These are phyloP conservation scores for slime mould (Dictyostelium discoideum) DNA, from an alignment of 78 protist species.

Conservation along the genomic window DNA sequence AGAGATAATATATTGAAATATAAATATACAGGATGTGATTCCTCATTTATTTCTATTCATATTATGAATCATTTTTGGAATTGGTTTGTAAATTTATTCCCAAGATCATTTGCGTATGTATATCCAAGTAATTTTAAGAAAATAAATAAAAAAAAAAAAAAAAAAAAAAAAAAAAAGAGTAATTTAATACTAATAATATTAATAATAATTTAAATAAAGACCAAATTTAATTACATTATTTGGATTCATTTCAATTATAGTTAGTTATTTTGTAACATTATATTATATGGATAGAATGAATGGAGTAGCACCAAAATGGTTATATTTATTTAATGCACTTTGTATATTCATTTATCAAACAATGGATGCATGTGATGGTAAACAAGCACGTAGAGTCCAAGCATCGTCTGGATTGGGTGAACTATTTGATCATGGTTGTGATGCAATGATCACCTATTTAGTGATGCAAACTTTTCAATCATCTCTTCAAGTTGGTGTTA, in stretches of 20 bases:
- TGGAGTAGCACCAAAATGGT: slow-evolving; percentile 65
- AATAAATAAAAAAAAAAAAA: too few species aligned
- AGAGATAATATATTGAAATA: slow-evolving; percentile 61
- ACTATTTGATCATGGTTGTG: slow-evolving; percentile 86
- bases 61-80: slow-evolving; percentile 76
- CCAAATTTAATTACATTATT: slow-evolving; percentile 59
- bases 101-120: slow-evolving; percentile 78
- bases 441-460: slow-evolving; percentile 65
- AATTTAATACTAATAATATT: not conserved
- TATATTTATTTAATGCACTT: slow-evolving; percentile 27
- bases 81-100: slow-evolving; percentile 38
- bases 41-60: slow-evolving; percentile 45
- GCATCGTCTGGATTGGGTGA: slow-evolving; percentile 80
- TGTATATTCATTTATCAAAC: slow-evolving; percentile 80
- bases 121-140: too few species aligned
- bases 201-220: not conserved
- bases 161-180: too few species aligned
- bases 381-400: slow-evolving; percentile 80
- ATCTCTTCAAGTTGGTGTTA: slow-evolving; percentile 37
- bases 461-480: slow-evolving; percentile 41
- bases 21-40: slow-evolving; percentile 63
- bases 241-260: slow-evolving; percentile 62
- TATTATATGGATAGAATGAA: slow-evolving; percentile 47
- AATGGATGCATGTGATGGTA: slow-evolving; percentile 83
- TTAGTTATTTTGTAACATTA: slow-evolving; percentile 47